Conservation (phyloP, 495 filamentous ascomycete species). For the Daldinia concentrica region DNA sequence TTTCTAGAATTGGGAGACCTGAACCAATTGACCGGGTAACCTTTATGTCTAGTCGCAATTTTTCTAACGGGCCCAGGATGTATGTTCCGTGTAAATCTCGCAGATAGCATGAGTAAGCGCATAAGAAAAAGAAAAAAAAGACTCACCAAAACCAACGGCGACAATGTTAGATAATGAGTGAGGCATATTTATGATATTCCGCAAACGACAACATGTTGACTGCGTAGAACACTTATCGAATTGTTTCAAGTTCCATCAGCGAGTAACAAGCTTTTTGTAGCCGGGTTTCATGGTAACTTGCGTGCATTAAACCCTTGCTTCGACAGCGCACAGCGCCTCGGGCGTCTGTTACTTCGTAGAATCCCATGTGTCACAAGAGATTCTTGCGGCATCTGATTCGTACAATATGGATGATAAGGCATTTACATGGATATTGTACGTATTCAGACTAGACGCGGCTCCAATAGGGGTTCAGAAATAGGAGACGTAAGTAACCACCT, state of each 20-base stretch:
- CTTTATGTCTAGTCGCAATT: conserved; percentile 3
- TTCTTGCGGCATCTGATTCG: conserved; percentile 32
- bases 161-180: not conserved
- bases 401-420: conserved; percentile 13
- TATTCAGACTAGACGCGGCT: conserved; percentile 5
- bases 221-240: conserved; percentile 10
- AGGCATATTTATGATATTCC: conserved; percentile 9
- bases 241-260: conserved; percentile 39
- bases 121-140: conserved; percentile 17
- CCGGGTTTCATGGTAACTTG: conserved; percentile 41
- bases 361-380: conserved; percentile 22
- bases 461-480: conserved; percentile 11
- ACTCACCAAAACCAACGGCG: conserved; percentile 5
- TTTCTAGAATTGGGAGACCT: conserved; percentile 20
- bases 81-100: not conserved
- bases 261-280: conserved; percentile 39
- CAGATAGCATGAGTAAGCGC: not conserved
- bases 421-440: not conserved
- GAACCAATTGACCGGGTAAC: conserved; percentile 23
- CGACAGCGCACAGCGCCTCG: conserved; percentile 30
- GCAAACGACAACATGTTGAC: not conserved
- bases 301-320: conserved; percentile 35
- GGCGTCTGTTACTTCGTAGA: conserved; percentile 26
- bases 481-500: conserved; percentile 26
- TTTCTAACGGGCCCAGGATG: not conserved